Evolutionary conservation across 2,329 filamentous ascomycete genomes (phyloP), one percentile per base, ranked within the genome.

Genomic region (Sporothrix pseudoabietina): DNA sequence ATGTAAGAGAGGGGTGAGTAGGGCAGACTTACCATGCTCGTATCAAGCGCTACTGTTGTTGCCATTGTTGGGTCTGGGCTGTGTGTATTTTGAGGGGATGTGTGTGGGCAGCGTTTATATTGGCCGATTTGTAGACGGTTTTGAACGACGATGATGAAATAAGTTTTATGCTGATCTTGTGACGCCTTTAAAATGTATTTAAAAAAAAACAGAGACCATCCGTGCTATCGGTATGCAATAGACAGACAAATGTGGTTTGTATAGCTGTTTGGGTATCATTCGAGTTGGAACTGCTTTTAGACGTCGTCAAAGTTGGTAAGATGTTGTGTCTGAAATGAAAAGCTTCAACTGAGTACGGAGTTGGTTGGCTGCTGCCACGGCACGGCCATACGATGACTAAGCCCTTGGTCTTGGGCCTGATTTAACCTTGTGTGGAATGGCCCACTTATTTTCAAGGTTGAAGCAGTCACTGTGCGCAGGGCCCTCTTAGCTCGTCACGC

Each of bases 21-120:
- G 16, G 30, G 65, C 32, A 22, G 71, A 35, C 81, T 73, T 85
- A 93, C 94, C 91, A 97, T 93, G 72, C 91, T 91, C 73, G 95
- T 98, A 77, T 97, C 92, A 70, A 98, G 88, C 10, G 90, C 84
- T 74, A 98, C 88, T 78, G 93, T 90, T 74, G 92, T 94, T 39
- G 92, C 86, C 93, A 96, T 95, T 65, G 74, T 82, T 77, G 22
- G 7, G n/a, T 16, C 26, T 14, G 41, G 16, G 47, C 1, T 44
- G 69, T 30, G 16, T 52, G 16, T 49, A 1, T 4, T 39, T 4
- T 41, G 32, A 63, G 59, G 26, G 12, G 22, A 12, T 10, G 12
- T 55, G 52, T 55, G 8, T 10, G 22, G 4, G 10, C 52, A 12
- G 52, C 22, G 22, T 12, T 5, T 55, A 9, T 30, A 26, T 55